Evolutionary conservation across 2,329 filamentous ascomycete species (phyloP).

Genomic region (Trichoderma hamatum): DNA sequence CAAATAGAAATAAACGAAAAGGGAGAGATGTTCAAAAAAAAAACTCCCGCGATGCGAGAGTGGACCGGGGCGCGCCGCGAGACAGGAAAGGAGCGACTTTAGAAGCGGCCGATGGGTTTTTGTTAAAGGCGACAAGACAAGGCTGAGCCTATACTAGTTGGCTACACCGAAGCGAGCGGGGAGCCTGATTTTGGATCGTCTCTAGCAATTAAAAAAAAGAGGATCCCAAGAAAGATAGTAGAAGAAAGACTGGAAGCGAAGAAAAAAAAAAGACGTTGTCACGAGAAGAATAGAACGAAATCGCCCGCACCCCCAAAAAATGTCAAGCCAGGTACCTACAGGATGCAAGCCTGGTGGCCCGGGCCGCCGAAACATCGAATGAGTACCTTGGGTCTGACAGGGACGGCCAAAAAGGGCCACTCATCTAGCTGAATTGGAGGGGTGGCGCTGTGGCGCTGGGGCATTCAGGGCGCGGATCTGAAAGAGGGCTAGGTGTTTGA

Average conservation of each 20-base stretch:
- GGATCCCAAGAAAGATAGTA: neutral
- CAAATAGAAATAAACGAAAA: neutral
- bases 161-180: constrained; percentile 17
- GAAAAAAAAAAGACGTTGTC: constrained; percentile 1
- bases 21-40: constrained; percentile 4
- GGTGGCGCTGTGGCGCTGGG: neutral
- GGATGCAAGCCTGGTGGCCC: constrained; percentile 20
- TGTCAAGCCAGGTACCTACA: neutral
- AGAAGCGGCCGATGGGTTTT: neutral
- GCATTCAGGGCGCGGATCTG: constrained; percentile 9
- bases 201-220: neutral
- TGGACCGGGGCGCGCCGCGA: constrained; percentile 24
- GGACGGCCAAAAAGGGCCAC: constrained; percentile 15
- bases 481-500: neutral
- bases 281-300: neutral
- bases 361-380: constrained; percentile 22
- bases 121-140: too few species aligned
- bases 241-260: neutral
- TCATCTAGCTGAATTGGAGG: constrained; percentile 4
- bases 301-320: constrained; percentile 8
- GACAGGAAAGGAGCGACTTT: constrained; percentile 26
- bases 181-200: neutral
- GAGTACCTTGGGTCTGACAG: constrained; percentile 18
- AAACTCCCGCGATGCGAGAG: neutral
- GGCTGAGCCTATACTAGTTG: neutral